phyloP scores from a whole-genome alignment of 1,139 yeast species.

The Debaryomyces subglobosus region DNA sequence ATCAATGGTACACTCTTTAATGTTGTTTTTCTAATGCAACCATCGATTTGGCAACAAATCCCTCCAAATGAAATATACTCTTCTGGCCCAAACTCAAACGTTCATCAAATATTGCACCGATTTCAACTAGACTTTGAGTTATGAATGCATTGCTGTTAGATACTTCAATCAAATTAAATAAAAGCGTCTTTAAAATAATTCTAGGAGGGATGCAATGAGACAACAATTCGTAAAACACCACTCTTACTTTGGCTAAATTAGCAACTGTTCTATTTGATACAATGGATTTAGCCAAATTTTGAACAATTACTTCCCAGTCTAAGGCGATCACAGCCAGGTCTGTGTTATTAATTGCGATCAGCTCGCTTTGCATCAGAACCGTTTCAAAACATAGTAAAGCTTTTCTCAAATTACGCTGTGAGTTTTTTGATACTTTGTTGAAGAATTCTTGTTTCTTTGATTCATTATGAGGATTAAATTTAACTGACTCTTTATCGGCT shows the following conservation, averaged over 20 bases:
- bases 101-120: slow-evolving; percentile 82
- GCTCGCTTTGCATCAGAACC: slow-evolving; percentile 72
- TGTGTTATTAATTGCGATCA: slow-evolving; percentile 39
- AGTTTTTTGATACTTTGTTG: slow-evolving; percentile 52
- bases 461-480: slow-evolving; percentile 40
- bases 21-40: slow-evolving; percentile 42
- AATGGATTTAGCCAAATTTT: slow-evolving; percentile 63
- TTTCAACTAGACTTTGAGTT: slow-evolving; percentile 54
- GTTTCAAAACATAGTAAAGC: slow-evolving; percentile 84
- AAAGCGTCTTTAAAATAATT: slow-evolving; percentile 67
- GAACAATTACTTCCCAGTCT: slow-evolving; percentile 87
- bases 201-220: slow-evolving; percentile 94
- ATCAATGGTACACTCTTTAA: not conserved
- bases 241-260: slow-evolving; percentile 70
- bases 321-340: slow-evolving; percentile 47
- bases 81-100: slow-evolving; percentile 84
- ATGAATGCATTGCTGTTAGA: slow-evolving; percentile 43
- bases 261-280: slow-evolving; percentile 68
- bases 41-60: slow-evolving; percentile 89
- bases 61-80: slow-evolving; percentile 92
- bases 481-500: slow-evolving; percentile 57
- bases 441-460: slow-evolving; percentile 45
- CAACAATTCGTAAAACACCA: slow-evolving; percentile 77
- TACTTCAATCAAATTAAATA: slow-evolving; percentile 54
- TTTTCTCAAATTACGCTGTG: slow-evolving; percentile 76